Conservation (phyloP, 768 basidiomycete genomes). For the Boletus vinaceobasis region DNA sequence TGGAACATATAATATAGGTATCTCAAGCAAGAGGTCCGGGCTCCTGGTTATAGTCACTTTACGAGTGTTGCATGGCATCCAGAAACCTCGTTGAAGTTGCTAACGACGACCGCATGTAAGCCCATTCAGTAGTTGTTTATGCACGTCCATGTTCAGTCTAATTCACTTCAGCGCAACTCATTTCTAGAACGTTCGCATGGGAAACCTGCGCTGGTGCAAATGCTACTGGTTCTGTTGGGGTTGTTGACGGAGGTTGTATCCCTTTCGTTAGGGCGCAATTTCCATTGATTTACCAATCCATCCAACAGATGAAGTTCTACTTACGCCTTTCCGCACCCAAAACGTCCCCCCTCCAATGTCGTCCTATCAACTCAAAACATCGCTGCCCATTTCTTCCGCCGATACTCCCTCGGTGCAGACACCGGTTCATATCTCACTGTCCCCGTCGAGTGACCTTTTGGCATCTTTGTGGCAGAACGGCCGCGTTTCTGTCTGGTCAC, state of each 20-base stretch:
- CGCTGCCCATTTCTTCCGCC: slow-evolving; percentile 2
- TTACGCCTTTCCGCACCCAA: slow-evolving; percentile 92
- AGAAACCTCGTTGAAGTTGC: slow-evolving; percentile 63
- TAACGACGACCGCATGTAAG: slow-evolving; percentile 67
- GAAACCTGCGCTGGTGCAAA: slow-evolving; percentile 73
- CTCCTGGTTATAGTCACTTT: slow-evolving; percentile 54
- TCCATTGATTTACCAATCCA: not conserved
- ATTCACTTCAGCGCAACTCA: slow-evolving; percentile 41
- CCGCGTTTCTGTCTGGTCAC: slow-evolving; percentile 61
- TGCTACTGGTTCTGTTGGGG: slow-evolving; percentile 84
- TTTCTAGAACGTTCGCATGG: slow-evolving; percentile 70
- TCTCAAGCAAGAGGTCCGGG: slow-evolving; percentile 82
- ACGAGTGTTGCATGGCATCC: slow-evolving; percentile 85
- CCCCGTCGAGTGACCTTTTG: slow-evolving; percentile 51
- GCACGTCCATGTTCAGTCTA: slow-evolving; percentile 1
- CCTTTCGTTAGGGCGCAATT: not conserved
- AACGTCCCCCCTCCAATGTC: slow-evolving; percentile 99
- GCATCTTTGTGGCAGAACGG: slow-evolving; percentile 73
- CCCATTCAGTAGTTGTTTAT: slow-evolving; percentile 1
- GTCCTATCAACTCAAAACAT: slow-evolving; percentile 46
- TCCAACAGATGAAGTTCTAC: slow-evolving; percentile 59
- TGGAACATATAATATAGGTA: slow-evolving; percentile 52
- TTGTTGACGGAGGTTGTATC: slow-evolving; percentile 82
- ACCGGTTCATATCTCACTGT: slow-evolving; percentile 69
- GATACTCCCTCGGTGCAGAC: slow-evolving; percentile 13